These are phyloP conservation scores for Torulaspora microellipsoides DNA, from an alignment of 805 yeast species.

Conservation along the genomic window DNA sequence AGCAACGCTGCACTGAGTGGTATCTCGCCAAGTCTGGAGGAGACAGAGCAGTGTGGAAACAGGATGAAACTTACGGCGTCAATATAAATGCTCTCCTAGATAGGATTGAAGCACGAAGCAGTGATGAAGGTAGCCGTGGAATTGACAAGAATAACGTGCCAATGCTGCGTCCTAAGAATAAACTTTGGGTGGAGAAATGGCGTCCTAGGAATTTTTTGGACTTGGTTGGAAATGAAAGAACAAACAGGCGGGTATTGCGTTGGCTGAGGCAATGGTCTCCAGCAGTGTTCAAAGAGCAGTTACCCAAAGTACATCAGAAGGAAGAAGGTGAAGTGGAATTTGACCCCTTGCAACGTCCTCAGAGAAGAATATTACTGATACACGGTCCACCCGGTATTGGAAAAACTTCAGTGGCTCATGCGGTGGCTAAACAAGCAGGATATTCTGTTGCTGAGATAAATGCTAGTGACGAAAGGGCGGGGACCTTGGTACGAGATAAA, in stretches of 20 bases:
- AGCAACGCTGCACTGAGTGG: not conserved
- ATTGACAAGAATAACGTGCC: not conserved
- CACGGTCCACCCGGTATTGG: constrained; percentile 96
- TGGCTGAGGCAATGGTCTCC: constrained; percentile 71
- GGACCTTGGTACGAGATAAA: constrained; percentile 49
- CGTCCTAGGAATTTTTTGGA: constrained; percentile 61
- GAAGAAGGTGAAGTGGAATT: constrained; percentile 12
- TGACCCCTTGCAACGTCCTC: constrained; percentile 58
- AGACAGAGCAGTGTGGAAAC: constrained; percentile 17
- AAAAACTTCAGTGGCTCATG: constrained; percentile 83
- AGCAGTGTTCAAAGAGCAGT: constrained; percentile 47
- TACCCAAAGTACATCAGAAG: constrained; percentile 21
- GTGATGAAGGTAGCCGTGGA: constrained; percentile 3
- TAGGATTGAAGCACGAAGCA: constrained; percentile 26
- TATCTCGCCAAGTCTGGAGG: not conserved
- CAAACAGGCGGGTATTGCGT: constrained; percentile 52
- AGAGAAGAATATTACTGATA: constrained; percentile 59
- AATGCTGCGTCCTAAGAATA: constrained; percentile 1
- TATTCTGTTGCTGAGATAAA: constrained; percentile 79
- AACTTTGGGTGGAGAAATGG: constrained; percentile 60
- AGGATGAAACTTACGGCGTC: constrained; percentile 38
- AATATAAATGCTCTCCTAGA: constrained; percentile 37
- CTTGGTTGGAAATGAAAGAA: constrained; percentile 62
- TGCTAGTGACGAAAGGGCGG: constrained; percentile 76
- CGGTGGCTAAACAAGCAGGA: constrained; percentile 76